Percentiles rank a stretch among this genome's conserved stretches.
Conservation (phyloP, 768 basidiomycete genomes). For the Holtermannia corniformis region DNA sequence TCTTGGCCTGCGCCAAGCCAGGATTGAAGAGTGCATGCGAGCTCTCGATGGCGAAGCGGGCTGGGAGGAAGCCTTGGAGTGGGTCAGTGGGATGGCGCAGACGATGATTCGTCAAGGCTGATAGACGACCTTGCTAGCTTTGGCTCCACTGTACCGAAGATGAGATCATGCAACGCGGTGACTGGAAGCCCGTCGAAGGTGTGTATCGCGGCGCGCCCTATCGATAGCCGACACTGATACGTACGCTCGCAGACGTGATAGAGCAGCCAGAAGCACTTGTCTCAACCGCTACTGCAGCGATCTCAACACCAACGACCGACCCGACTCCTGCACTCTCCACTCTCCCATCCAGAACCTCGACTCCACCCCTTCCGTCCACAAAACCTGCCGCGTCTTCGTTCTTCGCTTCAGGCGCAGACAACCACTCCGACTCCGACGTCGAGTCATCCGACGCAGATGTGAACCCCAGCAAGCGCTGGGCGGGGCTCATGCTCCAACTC, state of each 20-base stretch:
- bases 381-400: constrained; percentile 6
- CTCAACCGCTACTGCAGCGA: neutral
- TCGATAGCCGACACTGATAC: neutral
- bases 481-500: constrained; percentile 19
- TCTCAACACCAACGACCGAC: neutral
- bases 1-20: constrained; percentile 61
- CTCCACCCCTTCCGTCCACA: neutral
- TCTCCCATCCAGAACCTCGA: neutral
- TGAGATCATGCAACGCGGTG: constrained; percentile 31
- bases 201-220: neutral
- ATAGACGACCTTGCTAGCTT: too few relatives aligned
- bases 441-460: constrained; percentile 20
- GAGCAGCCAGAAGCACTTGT: neutral
- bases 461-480: constrained; percentile 29
- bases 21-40: constrained; percentile 62
- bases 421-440: constrained; percentile 7
- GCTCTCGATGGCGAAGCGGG: constrained; percentile 47
- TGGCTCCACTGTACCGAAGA: constrained; percentile 37
- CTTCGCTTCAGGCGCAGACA: constrained; percentile 7
- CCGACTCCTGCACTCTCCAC: neutral
- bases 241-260: neutral
- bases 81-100: constrained; percentile 51
- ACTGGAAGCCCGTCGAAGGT: constrained; percentile 12
- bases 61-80: constrained; percentile 74
- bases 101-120: neutral